Conservation (phyloP, 805 yeast genomes). For the Grigorovia yakushimaensis region DNA sequence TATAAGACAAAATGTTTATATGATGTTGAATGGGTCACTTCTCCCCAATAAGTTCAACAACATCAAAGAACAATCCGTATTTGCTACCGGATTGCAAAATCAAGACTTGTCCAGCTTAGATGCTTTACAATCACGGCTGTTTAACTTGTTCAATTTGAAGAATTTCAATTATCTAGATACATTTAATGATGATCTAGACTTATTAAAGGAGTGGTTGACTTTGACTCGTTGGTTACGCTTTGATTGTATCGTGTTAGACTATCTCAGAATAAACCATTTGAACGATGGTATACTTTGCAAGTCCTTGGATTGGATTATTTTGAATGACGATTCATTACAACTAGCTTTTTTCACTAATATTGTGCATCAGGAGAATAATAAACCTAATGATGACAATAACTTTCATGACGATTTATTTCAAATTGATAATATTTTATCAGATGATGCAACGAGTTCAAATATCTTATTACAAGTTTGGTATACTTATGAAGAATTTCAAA, state of each 20-base stretch:
- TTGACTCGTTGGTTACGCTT: conserved; percentile 21
- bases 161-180: conserved; percentile 12
- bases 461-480: conserved; percentile 23
- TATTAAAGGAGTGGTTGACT: conserved; percentile 18
- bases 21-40: conserved; percentile 15
- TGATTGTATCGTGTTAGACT: conserved; percentile 24
- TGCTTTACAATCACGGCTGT: conserved; percentile 1
- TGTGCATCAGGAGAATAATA: background rate
- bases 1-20: conserved; percentile 19
- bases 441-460: background rate
- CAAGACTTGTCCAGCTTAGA: background rate
- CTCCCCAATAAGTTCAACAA: background rate
- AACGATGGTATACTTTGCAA: conserved; percentile 18
- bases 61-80: background rate
- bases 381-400: background rate
- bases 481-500: conserved; percentile 16
- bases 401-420: background rate
- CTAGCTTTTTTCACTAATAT: conserved; percentile 16
- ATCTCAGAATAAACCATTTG: conserved; percentile 18
- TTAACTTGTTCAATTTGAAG: conserved; percentile 9
- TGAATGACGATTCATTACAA: conserved; percentile 11
- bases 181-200: conserved; percentile 18
- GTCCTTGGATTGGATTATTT: conserved; percentile 17
- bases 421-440: background rate
- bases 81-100: background rate